Base-by-base conservation (phyloP, 352 stramenopile genomes). In the Pythium utonaiense region DNA sequence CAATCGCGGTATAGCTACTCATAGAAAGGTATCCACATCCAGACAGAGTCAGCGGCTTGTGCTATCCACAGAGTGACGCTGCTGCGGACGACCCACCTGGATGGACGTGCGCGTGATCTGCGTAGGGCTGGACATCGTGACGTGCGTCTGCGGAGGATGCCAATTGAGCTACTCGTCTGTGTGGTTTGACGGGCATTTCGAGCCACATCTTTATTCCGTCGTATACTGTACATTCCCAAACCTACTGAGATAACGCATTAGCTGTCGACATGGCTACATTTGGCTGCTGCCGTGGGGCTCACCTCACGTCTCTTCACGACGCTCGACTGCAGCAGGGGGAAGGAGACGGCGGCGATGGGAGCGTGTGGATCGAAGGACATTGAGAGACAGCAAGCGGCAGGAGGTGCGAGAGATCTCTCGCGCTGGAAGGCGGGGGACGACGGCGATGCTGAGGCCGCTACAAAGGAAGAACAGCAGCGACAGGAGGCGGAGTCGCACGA, bases 1-100 rank as follows among this genome's bases (percentile, higher is more conserved):
- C 80, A 92, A 63, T 95, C 85, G 50, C 85, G 81, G 68, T 93
- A 95, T 17, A 95, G 70, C 85, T 95, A 59, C 22, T 47, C 19
- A 58, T 6, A 4, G 28, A 42, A 7, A 54, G 51, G n/a, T 16
- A 53, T 21, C 1, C 25, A 36, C 9, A 25, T 8, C 6, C 16
- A 34, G 3, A n/a, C 1, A 21, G 30, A 31, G 28, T 33, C 28
- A 33, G 28, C 28, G 9, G n/a, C 31, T 21, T 47, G 21, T 4
- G 25, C 33, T 30, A 19, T 33, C n/a, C 5, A 24, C 16, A 24
- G 2, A 22, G 9, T 22, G 36, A 6, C 3, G 36, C 17, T 21
- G 14, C 4, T 44, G 36, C 36, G 36, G 36, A 14, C 4, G 21
- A 24, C 28, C 36, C 41, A 89, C 82, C 78, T 91, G 82, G 51